Evolutionary conservation across 768 basidiomycete species (phyloP), one percentile per base, ranked within the genome.

Genomic region (Tubosaeta sp.): DNA sequence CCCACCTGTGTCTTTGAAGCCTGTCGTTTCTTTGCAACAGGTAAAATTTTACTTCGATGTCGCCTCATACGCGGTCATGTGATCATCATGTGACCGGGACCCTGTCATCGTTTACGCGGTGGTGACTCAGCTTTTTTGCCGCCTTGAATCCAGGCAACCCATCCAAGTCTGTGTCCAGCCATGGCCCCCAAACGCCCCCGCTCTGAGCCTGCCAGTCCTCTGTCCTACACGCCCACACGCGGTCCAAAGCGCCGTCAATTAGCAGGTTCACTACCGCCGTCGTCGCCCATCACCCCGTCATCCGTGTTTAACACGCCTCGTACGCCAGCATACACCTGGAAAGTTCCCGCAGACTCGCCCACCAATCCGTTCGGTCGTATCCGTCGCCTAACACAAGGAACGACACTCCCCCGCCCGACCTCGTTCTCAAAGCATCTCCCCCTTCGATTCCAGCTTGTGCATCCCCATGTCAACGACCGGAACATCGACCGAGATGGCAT

Each of bases 351-450:
- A 6, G 86, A 88, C 69, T 86, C 85, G 0, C 86, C 86, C 0
- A 78, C 82, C 4, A 88, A 87, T 58, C 86, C 86, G 0, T 83
- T 88, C 53, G 83, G 84, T 14, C 71, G 83, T 42, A 80, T 79
- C 43, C 74, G 77, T 16, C 72, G 72, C 13, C 70, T 69, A 5
- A 67, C 66, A 0, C 62, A 72, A 17, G 64, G 69, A 7, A 74
- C 72, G 22, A 66, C 68, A 3, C 69, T 76, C 1, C 76, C 76
- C 0, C 66, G 63, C 13, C 64, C 75, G 0, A 77, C 79, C 0
- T 75, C 78, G 0, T 85, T 82, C 63, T 75, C 74, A 13, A 78
- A 80, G 52, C 85, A 88, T 57, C 72, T 85, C 22, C 72, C 83
- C 0, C 75, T 88, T 14, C 80, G 84, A 17, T 80, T 86, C 62